Base-by-base conservation (phyloP, 164 flowering plant genomes). In the Cinnamomum micranthum region DNA sequence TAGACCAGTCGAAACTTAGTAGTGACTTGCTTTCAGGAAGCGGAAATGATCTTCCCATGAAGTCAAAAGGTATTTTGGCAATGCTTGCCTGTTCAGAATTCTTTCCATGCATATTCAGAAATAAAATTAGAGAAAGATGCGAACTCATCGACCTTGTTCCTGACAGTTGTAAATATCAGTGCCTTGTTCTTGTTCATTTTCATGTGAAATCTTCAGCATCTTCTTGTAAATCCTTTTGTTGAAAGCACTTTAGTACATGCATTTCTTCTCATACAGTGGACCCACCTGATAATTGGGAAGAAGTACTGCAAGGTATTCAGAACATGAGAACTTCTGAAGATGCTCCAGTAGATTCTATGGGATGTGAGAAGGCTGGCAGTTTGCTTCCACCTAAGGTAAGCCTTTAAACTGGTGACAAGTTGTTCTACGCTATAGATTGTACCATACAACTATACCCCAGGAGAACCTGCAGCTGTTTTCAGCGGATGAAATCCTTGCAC, bases 311-410 rank as follows among this genome's bases (percentile, higher is more conserved):
- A 77, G 97, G 94, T 47, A 94, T 96, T 52, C 88, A 87, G 23
- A 80, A 82, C 65, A 94, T 96, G 97, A 91, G 97, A 78, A 87
- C 93, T 63, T 84, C 88, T 51, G 94, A 89, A 78, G 92, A 88
- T 87, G 99, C 98, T 71, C 98, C 99, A 12, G 99, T 96, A 51
- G 97, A 96, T 81, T 83, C 91, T 10, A 89, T 94, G 96, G 98
- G 97, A 74, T 94, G 98, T 86, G 99, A 92, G 85, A 94, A 90
- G 84, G 99, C 97, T 80, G 98, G 98, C 51, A 86, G 79, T 68
- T 35, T 80, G 76, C 92, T 92, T 69, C 98, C 99, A 62, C 91
- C 97, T 28, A 92, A 87, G 97, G 99, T 95, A 24, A 24, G 50
- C 74, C 47, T 31, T 20, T 20, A 41, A 41, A 41, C 47, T 47